phyloP scores from a whole-genome alignment of 73 alveolate genomes.

The Loxodes magnus region DNA sequence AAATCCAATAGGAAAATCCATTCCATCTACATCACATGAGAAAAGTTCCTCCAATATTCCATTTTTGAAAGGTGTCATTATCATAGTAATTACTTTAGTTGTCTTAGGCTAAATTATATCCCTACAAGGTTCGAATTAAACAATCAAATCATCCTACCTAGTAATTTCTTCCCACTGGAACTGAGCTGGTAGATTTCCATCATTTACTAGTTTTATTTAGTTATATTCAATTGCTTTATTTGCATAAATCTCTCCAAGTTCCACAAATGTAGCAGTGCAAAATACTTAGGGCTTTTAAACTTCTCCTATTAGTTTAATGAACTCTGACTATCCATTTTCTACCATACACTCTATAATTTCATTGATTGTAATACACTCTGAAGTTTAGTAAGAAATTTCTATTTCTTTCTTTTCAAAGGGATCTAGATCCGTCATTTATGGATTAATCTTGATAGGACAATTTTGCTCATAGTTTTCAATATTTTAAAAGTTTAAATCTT shows the following conservation, averaged over 20 bases:
- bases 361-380: constrained; percentile 24
- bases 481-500: constrained; percentile 15
- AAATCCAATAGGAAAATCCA: constrained; percentile 44
- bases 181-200: constrained; percentile 46
- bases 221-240: constrained; percentile 24
- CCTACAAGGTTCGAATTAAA: constrained; percentile 34
- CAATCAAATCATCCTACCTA: constrained; percentile 22
- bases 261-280: constrained; percentile 24
- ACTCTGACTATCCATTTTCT: constrained; percentile 24
- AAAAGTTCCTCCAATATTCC: constrained; percentile 40
- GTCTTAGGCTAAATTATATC: constrained; percentile 41
- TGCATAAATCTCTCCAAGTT: constrained; percentile 41
- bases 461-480: background rate
- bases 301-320: constrained; percentile 31
- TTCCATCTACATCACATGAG: constrained; percentile 39
- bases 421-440: background rate
- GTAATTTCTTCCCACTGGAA: constrained; percentile 40
- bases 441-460: constrained; percentile 6
- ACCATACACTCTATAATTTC: constrained; percentile 31
- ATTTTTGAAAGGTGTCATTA: constrained; percentile 29
- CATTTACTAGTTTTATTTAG: constrained; percentile 22
- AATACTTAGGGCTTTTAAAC: constrained; percentile 41
- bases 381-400: background rate
- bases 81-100: background rate
- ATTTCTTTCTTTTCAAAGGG: constrained; percentile 9